These are phyloP conservation scores for Kwoniella botswanensis DNA, from an alignment of 768 basidiomycete species.

Conservation along the genomic window DNA sequence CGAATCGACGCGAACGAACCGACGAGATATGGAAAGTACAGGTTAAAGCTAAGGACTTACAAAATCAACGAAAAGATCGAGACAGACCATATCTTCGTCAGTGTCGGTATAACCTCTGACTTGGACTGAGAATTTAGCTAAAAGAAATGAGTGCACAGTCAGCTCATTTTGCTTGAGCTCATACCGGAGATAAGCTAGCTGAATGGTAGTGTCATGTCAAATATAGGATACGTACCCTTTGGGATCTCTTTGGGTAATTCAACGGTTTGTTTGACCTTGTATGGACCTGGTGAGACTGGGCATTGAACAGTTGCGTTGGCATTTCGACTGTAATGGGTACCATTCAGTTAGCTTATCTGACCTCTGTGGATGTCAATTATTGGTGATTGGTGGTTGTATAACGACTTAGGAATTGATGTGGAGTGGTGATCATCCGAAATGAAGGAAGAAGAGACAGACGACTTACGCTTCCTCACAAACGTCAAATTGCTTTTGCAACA, in stretches of 20 bases:
- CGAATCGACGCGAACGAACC: too few species aligned
- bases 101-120: slow-evolving; percentile 73
- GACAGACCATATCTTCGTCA: slow-evolving; percentile 78
- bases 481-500: slow-evolving; percentile 82
- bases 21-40: not conserved
- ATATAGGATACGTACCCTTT: slow-evolving; percentile 60
- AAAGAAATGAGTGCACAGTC: not conserved
- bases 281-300: slow-evolving; percentile 74
- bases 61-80: slow-evolving; percentile 80
- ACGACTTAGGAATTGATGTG: too few species aligned
- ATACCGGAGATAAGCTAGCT: not conserved
- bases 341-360: too few species aligned
- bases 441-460: not conserved
- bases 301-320: slow-evolving; percentile 80
- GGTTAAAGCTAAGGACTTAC: slow-evolving; percentile 34
- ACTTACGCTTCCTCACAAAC: slow-evolving; percentile 93
- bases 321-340: slow-evolving; percentile 64
- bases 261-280: slow-evolving; percentile 81
- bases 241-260: slow-evolving; percentile 91
- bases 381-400: too few species aligned
- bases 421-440: too few species aligned
- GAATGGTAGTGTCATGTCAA: not conserved
- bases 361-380: too few species aligned
- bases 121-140: slow-evolving; percentile 82
- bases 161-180: not conserved